Evolutionary conservation across 78 protist genomes (phyloP).

Genomic region (slime mould (Dictyostelium discoideum)): DNA sequence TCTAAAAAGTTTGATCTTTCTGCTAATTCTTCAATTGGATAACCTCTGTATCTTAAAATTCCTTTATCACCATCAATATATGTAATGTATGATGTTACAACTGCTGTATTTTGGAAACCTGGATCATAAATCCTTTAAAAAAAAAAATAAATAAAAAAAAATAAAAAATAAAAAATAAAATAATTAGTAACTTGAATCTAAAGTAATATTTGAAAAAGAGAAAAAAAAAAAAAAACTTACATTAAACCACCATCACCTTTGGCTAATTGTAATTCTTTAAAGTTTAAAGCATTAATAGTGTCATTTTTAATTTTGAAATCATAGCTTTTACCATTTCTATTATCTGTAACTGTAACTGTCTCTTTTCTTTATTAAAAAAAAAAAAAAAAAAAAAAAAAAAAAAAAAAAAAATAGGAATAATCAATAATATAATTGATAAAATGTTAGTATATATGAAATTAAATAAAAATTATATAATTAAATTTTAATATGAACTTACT

Average conservation of each 20-base stretch:
- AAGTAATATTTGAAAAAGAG: neutral
- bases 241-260: conserved; percentile 59
- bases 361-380: conserved; percentile 9
- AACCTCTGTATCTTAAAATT: conserved; percentile 76
- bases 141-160: neutral
- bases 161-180: neutral
- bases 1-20: conserved; percentile 75
- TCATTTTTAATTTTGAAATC: conserved; percentile 60
- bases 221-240: conserved; percentile 3
- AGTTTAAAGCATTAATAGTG: conserved; percentile 18
- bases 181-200: neutral
- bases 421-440: no score
- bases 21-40: conserved; percentile 86
- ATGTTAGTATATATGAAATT: no score
- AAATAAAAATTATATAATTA: neutral
- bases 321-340: conserved; percentile 65
- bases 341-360: conserved; percentile 42
- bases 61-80: conserved; percentile 85
- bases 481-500: neutral
- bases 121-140: conserved; percentile 75
- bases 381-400: neutral
- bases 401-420: neutral
- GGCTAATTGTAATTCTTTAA: conserved; percentile 27
- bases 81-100: conserved; percentile 52
- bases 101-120: conserved; percentile 76